These are phyloP conservation scores for Ephemerocybe angulata DNA, from an alignment of 768 basidiomycete species.

Conservation along the genomic window DNA sequence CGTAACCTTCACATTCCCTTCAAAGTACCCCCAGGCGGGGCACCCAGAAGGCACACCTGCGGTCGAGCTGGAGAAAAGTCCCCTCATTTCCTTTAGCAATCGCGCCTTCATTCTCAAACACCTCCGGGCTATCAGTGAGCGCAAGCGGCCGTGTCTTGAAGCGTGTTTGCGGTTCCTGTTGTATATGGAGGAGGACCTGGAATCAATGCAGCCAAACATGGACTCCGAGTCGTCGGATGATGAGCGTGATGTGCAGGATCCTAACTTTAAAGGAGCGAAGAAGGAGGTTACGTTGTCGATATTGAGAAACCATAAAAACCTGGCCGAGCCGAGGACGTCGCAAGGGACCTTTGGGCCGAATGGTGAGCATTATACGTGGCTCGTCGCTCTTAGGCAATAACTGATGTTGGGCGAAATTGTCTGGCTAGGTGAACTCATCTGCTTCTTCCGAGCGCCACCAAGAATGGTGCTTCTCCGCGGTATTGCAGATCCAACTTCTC, in stretches of 20 bases:
- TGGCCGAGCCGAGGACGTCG: slow-evolving; percentile 80
- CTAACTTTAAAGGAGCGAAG: slow-evolving; percentile 26
- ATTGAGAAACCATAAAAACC: slow-evolving; percentile 65
- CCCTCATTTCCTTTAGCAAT: slow-evolving; percentile 72
- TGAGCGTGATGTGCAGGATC: slow-evolving; percentile 45
- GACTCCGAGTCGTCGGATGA: slow-evolving; percentile 69
- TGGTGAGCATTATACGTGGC: slow-evolving; percentile 42
- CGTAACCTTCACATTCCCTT: slow-evolving; percentile 85
- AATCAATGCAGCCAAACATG: slow-evolving; percentile 30
- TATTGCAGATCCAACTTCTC: slow-evolving; percentile 34
- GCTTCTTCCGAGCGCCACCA: slow-evolving; percentile 78
- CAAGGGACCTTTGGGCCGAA: slow-evolving; percentile 89
- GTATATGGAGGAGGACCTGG: slow-evolving; percentile 58
- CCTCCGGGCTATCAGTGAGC: slow-evolving; percentile 66
- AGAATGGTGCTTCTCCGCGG: slow-evolving; percentile 58
- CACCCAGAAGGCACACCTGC: slow-evolving; percentile 65
- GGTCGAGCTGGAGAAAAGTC: slow-evolving; percentile 81
- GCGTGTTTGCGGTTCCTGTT: slow-evolving; percentile 79
- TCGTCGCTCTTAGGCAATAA: not conserved
- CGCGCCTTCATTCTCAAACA: slow-evolving; percentile 77
- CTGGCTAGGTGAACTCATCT: slow-evolving; percentile 71
- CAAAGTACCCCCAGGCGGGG: slow-evolving; percentile 64
- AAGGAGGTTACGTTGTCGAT: slow-evolving; percentile 53
- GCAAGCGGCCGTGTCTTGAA: slow-evolving; percentile 79
- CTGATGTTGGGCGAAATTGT: slow-evolving; percentile 5